Evolutionary conservation across 352 stramenopile species (phyloP), one percentile per base, ranked within the genome.

Genomic region (Globisporangium apiculatum): DNA sequence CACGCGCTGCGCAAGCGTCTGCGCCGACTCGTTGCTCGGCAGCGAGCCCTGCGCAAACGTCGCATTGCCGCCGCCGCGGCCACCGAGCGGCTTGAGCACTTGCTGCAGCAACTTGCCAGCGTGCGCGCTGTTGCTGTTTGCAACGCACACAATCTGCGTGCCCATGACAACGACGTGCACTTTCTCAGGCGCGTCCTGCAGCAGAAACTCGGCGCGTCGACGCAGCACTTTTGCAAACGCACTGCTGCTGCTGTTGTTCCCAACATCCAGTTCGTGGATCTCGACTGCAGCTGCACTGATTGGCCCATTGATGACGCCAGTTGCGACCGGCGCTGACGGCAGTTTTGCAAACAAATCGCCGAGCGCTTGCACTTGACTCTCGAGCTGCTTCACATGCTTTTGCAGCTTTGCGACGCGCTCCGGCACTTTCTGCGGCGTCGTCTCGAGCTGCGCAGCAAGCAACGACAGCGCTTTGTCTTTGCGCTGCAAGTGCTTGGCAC

Each of bases 361-460:
- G 1, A 92, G 68, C 59, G 72, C 61, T 65, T 88, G 78, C 35
- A 59, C 51, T 24, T 68, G 61, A 48, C 64, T 74, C 60, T 90
- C 76, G 36, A 86, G 66, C 60, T 79, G 65, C 61, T 88, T 88
- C 56, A 80, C 64, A 42, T 89, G 80, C 63, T 85, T 84, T 47
- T 92, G 76, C 55, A 90, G 65, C 57, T 87, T 88, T 43, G 62
- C 58, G 9, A 90, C 61, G n/a, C 77, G 76, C 65, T 90, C 76
- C 7, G 69, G 62, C 12, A 87, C 71, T 61, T 87, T 88, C 24
- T 70, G 73, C 7, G 76, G 60, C 1, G 77, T 84, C 10, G 80
- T 91, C 55, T 83, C 77, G 3, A 92, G 57, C 56, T 84, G 67
- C 40, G 62, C 61, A 1, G 81, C 83, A 14, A 89, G 60, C 12